Evolutionary conservation across 257 asterid genomes (phyloP), one percentile per base, ranked within the genome.

Genomic region (Petunia axillaris): DNA sequence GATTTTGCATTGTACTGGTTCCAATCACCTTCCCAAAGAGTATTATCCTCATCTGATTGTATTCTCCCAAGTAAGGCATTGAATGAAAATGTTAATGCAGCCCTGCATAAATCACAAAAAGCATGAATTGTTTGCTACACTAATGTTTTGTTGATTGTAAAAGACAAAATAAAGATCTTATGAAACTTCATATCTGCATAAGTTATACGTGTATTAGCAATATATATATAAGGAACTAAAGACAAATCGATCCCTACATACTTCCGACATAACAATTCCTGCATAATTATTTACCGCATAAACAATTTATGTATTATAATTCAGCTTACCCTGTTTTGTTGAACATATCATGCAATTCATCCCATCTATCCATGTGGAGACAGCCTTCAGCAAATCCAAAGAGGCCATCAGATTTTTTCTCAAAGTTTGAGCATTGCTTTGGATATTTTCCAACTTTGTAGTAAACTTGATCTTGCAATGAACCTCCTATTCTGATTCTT

Each of bases 401-500:
- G 80, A 86, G 37, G 46, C 83, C 91, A 63, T 57, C 15, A 0
- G 81, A 55, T 1, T 2, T 67, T 78, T 74, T 84, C 77, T 83
- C 84, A 82, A 93, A 90, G 77, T 86, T 86, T 62, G 91, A 91
- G 90, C 97, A 93, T 50, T 87, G 82, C 1, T 46, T 76, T 5
- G 79, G 80, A 10, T 75, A 64, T 77, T 80, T 52, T 78, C 97
- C 96, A 66, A 91, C 88, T 35, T 79, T 25, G 84, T 93, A 91
- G 38, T 89, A 59, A 4, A 93, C 90, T 80, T 88, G 96, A 85
- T 93, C 97, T 88, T 91, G 91, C 66, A 93, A 77, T 13, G 94
- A 91, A 60, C 97, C 96, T 52, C 97, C 97, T 4, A 93, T 75
- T 78, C 96, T 88, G 68, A 93, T 84, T 84, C 97, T 84, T 9